These are phyloP conservation scores for Ilyonectria robusta DNA, from an alignment of 2,329 filamentous ascomycete species.

Conservation along the genomic window DNA sequence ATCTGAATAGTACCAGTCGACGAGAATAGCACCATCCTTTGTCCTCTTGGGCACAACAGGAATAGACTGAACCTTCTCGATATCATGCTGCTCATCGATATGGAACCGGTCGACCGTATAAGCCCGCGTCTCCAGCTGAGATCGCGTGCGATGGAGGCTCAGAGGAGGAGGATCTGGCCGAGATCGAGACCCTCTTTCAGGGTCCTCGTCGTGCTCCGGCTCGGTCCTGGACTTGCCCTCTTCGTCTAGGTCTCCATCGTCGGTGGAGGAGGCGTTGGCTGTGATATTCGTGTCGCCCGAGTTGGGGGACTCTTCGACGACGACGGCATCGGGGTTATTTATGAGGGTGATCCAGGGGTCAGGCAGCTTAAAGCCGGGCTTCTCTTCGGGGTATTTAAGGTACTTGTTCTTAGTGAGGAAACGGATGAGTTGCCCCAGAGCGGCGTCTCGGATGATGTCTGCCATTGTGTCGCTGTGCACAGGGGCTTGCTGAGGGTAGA, in stretches of 20 bases:
- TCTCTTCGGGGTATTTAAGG: slow-evolving; percentile 73
- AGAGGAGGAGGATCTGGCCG: no score
- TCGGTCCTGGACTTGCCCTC: no score
- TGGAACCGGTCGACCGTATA: no score
- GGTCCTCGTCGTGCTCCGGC: no score
- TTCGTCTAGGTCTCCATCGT: no score
- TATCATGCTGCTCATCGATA: slow-evolving; percentile 6
- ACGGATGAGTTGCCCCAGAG: slow-evolving; percentile 71
- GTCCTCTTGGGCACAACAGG: slow-evolving; percentile 64
- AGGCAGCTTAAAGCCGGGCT: slow-evolving; percentile 67
- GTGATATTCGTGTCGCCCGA: not conserved
- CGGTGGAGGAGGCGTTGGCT: no score
- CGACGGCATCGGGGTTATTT: slow-evolving; percentile 8
- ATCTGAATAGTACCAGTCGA: slow-evolving; percentile 69
- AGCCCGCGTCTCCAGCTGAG: no score
- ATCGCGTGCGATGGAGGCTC: no score
- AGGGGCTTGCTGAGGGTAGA: no score
- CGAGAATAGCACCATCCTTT: slow-evolving; percentile 64
- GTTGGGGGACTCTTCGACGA: not conserved
- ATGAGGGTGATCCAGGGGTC: slow-evolving; percentile 33
- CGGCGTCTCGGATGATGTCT: slow-evolving; percentile 64
- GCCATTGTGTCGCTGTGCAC: no score
- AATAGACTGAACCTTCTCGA: slow-evolving; percentile 53
- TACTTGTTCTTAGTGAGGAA: slow-evolving; percentile 65
- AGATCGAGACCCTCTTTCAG: no score